Evolutionary conservation across 225 moss, liverwort and hornwort species (phyloP), one percentile per base, ranked within the genome.

Genomic region (Lunularia cruciata): DNA sequence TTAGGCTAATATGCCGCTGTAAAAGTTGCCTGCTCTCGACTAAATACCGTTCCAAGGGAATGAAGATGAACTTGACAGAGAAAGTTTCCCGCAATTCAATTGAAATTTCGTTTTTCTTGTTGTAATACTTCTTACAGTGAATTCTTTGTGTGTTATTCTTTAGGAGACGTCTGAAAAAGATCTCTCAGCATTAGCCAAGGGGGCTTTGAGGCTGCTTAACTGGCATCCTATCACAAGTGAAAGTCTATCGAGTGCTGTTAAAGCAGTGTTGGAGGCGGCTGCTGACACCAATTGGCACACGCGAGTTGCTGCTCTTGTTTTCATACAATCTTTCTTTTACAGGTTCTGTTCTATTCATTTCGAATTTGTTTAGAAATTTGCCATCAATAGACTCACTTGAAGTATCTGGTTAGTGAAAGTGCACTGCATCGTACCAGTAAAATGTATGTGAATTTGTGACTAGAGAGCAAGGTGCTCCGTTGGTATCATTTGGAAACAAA

Each of bases 121-220:
- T 36, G 19, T 47, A 47, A 36, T 55, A 11, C 13, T 75, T n/a
- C n/a, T n/a, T n/a, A n/a, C n/a, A n/a, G n/a, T n/a, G n/a, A n/a
- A n/a, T n/a, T n/a, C n/a, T n/a, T n/a, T n/a, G n/a, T 43, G 43
- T 6, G 19, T 19, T 46, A 11, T 28, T 38, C 65, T 34, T 32
- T 87, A 95, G 92, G 96, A 98, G 76, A 91, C 89, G 31, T 86
- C 90, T 62, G 85, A 88, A 63, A 98, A 98, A 67, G 96, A 98
- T 75, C 76, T 98, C 14, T 89, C 93, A 59, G 72, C 83, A 23
- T 75, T 86, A 62, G 96, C 93, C 26, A 98, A 90, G 78, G 75
- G 64, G 51, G 74, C 91, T 5, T 60, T 98, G 79, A 84, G 85
- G 63, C 77, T 93, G 39, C 75, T 98, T 39, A 89, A 84, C 53